Conservation (phyloP, 2,329 filamentous ascomycete species). For the Pseudocercospora pini-densiflorae region DNA sequence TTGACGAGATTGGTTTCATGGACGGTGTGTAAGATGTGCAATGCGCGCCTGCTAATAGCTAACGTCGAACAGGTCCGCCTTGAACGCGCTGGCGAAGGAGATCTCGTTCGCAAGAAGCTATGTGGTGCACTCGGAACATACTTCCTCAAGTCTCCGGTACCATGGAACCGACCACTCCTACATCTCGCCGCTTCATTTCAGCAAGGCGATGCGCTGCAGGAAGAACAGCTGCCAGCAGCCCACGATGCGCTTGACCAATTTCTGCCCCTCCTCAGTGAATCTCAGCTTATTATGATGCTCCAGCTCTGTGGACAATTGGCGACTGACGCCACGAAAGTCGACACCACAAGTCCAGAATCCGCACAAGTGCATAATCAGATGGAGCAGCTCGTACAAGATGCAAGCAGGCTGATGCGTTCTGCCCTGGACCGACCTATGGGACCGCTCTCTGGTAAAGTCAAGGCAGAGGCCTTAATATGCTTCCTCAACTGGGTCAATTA, state of each 20-base stretch:
- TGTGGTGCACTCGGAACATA: conserved; percentile 78
- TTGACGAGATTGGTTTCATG: conserved; percentile 66
- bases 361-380: conserved; percentile 48
- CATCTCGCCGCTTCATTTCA: conserved; percentile 36
- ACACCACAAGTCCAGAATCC: conserved; percentile 42
- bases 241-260: conserved; percentile 52
- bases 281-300: conserved; percentile 61
- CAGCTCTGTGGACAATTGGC: conserved; percentile 69
- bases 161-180: conserved; percentile 67
- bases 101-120: conserved; percentile 72
- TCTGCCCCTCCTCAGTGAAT: conserved; percentile 52
- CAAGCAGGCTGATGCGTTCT: conserved; percentile 51
- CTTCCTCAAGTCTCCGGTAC: conserved; percentile 70
- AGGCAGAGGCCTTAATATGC: conserved; percentile 39
- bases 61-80: conserved; percentile 40
- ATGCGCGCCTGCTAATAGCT: background rate
- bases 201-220: conserved; percentile 29
- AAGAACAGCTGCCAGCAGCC: conserved; percentile 44
- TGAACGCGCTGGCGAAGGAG: conserved; percentile 56
- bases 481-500: conserved; percentile 71
- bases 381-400: conserved; percentile 56
- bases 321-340: conserved; percentile 70
- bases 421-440: conserved; percentile 18
- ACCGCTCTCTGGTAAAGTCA: conserved; percentile 13
- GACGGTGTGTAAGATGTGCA: conserved; percentile 51